Percentiles rank a stretch among this genome's conserved stretches.
These are phyloP conservation scores for Pseudoscleropodium purum DNA, from an alignment of 225 moss, liverwort and hornwort genomes.

Conservation along the genomic window DNA sequence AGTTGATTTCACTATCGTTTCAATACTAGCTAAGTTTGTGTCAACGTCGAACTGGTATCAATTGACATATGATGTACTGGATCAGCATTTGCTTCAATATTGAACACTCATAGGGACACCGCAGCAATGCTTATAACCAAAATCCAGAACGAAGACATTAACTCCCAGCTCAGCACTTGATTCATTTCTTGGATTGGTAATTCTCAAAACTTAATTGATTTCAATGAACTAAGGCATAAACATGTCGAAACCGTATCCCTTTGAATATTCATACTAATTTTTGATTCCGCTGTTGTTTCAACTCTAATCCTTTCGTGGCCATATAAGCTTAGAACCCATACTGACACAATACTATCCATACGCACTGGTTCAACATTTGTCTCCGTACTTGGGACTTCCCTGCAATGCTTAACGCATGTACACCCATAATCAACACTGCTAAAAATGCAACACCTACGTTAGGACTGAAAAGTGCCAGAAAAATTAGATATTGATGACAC, in stretches of 20 bases:
- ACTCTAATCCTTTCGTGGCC: neutral
- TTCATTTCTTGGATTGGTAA: neutral
- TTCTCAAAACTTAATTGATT: neutral
- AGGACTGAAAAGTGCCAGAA: no score
- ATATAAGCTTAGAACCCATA: no score
- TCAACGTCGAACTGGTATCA: neutral
- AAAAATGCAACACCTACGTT: no score
- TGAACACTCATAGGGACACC: neutral
- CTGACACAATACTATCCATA: neutral
- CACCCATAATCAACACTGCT: neutral
- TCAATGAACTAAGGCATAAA: neutral
- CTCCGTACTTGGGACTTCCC: neutral
- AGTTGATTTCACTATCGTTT: neutral
- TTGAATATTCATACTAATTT: neutral
- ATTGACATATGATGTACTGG: neutral
- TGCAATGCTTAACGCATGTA: neutral
- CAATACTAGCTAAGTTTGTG: neutral
- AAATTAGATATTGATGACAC: no score
- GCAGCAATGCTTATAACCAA: neutral
- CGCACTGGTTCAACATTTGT: neutral
- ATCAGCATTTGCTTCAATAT: neutral
- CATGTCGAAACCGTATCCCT: neutral
- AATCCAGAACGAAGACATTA: neutral
- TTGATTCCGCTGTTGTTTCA: neutral
- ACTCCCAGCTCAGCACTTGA: neutral